Conservation (phyloP, 495 filamentous ascomycete genomes). For the Neurospora terricola region DNA sequence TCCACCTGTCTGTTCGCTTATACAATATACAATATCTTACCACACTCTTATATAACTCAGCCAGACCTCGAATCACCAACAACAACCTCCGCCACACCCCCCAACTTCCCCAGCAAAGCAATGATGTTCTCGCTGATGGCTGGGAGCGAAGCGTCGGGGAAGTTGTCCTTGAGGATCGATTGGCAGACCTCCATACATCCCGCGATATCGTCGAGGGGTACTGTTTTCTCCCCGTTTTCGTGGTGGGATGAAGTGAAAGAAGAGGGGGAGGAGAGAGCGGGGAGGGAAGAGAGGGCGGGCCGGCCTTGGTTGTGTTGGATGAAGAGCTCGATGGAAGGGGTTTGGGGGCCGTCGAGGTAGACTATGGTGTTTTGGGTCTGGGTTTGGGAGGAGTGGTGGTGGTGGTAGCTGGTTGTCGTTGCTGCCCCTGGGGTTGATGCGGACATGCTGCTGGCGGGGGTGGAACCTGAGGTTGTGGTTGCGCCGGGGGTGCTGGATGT, state of each 20-base stretch:
- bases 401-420: too few species aligned
- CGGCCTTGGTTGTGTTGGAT: neutral
- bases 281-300: neutral
- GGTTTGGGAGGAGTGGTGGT: too few species aligned
- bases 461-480: neutral
- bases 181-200: slow-evolving; percentile 19
- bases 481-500: too few species aligned
- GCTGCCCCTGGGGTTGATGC: too few species aligned
- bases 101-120: slow-evolving; percentile 44
- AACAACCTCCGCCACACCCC: slow-evolving; percentile 29
- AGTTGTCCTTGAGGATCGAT: slow-evolving; percentile 39
- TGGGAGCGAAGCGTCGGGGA: slow-evolving; percentile 60
- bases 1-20: neutral
- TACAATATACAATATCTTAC: neutral
- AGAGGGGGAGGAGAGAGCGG: too few species aligned
- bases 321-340: neutral
- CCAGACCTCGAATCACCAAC: slow-evolving; percentile 12
- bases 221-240: slow-evolving; percentile 11
- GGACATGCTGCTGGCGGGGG: neutral
- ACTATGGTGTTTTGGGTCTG: neutral
- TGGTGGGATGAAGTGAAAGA: too few species aligned
- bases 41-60: neutral
- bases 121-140: slow-evolving; percentile 55
- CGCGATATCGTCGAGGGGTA: slow-evolving; percentile 37
- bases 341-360: neutral